Percentiles rank a stretch among this genome's conserved stretches.
Conservation (phyloP, 176 grass and related monocot genomes). For the Tillandsia fasciculata region DNA sequence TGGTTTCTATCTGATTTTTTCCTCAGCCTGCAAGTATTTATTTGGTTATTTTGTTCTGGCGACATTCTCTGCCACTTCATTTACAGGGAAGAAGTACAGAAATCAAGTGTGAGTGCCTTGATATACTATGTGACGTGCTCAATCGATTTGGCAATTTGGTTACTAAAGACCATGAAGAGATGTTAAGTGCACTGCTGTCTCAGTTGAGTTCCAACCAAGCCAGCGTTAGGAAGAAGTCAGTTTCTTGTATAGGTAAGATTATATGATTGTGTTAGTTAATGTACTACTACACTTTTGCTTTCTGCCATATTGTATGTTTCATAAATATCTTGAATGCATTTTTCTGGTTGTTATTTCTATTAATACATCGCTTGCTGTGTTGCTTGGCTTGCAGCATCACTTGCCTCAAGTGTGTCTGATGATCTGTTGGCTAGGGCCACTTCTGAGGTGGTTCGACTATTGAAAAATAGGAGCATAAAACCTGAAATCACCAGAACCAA, state of each 20-base stretch:
- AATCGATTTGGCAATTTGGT: slow-evolving; percentile 84
- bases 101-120: slow-evolving; percentile 91
- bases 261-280: not conserved
- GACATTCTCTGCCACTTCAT: slow-evolving; percentile 14
- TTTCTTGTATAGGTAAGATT: slow-evolving; percentile 78
- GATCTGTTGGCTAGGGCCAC: slow-evolving; percentile 87
- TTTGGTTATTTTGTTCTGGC: slow-evolving; percentile 2
- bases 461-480: slow-evolving; percentile 62
- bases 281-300: not conserved
- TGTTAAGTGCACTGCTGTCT: slow-evolving; percentile 61
- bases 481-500: slow-evolving; percentile 87
- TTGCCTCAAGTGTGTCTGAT: slow-evolving; percentile 87
- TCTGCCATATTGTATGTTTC: not conserved
- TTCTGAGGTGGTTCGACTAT: slow-evolving; percentile 57
- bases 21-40: not conserved
- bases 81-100: slow-evolving; percentile 82
- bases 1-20: not conserved
- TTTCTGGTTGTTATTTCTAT: not conserved
- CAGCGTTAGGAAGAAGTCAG: slow-evolving; percentile 85
- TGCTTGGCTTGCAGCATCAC: slow-evolving; percentile 48
- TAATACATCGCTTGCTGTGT: not conserved
- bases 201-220: slow-evolving; percentile 82
- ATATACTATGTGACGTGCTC: slow-evolving; percentile 87
- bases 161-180: slow-evolving; percentile 69
- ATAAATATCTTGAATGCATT: slow-evolving; percentile 3